phyloP scores from a whole-genome alignment of 306 rosid genomes.

The Acacia melanoxylon region DNA sequence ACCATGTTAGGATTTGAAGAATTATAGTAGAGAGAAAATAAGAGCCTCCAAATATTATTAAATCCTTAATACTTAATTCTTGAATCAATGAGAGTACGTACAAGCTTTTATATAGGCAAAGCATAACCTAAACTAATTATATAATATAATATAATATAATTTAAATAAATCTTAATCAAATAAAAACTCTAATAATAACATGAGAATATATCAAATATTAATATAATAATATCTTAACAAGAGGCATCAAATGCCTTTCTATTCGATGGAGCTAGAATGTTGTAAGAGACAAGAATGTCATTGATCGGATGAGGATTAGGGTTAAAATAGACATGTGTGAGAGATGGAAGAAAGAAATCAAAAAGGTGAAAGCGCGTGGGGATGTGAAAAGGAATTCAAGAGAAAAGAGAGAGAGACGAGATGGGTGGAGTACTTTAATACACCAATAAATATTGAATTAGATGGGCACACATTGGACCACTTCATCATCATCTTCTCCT shows the following conservation, averaged over 20 bases:
- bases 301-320: neutral
- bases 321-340: neutral
- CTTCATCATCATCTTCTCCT: conserved; percentile 50
- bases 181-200: no score
- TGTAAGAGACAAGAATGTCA: neutral
- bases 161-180: no score
- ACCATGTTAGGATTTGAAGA: no score
- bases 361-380: neutral
- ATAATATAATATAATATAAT: no score
- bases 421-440: conserved; percentile 64
- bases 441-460: conserved; percentile 55
- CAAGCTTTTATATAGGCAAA: no score
- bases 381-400: conserved; percentile 14
- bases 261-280: neutral
- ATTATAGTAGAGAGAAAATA: no score
- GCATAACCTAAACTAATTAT: no score
- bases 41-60: no score
- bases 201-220: no score
- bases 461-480: conserved; percentile 65
- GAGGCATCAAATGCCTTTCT: neutral
- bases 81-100: no score
- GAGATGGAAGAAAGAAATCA: neutral
- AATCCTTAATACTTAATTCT: no score
- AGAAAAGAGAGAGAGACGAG: conserved; percentile 35
- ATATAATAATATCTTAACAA: no score